Percentiles rank a stretch among this genome's conserved stretches.
Evolutionary conservation across 805 yeast genomes (phyloP).

Genomic region (Cyberlindnera veronae): DNA sequence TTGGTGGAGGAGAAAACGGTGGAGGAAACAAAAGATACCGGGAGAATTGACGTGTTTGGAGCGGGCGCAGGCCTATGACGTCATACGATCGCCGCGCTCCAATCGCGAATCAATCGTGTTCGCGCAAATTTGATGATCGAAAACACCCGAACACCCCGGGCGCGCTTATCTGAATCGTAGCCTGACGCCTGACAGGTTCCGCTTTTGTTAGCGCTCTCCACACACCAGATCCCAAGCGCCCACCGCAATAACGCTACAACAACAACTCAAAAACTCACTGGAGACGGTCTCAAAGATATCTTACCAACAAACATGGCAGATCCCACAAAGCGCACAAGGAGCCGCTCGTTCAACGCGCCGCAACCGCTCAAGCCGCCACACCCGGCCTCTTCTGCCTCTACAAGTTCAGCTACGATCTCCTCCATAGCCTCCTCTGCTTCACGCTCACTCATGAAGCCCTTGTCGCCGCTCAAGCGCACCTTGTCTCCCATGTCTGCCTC

Average conservation of each 20-base stretch:
- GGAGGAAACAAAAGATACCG: background rate
- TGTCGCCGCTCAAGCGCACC: conserved; percentile 11
- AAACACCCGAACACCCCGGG: background rate
- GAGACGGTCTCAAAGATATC: too few species aligned
- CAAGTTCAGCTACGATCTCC: too few species aligned
- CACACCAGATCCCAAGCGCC: background rate
- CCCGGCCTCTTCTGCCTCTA: background rate
- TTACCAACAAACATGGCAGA: too few species aligned
- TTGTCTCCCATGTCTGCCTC: conserved; percentile 11
- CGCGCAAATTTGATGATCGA: background rate
- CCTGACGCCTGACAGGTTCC: background rate
- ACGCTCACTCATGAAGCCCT: conserved; percentile 9
- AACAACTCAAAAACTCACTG: background rate
- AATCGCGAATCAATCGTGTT: background rate
- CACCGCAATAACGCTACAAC: background rate
- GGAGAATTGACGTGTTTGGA: background rate
- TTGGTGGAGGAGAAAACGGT: background rate
- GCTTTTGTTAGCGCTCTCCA: background rate
- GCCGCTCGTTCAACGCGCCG: background rate
- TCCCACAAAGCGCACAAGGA: background rate
- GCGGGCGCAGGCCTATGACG: background rate
- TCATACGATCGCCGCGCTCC: background rate
- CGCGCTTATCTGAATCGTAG: background rate
- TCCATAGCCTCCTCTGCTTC: too few species aligned
- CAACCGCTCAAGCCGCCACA: background rate